These are phyloP conservation scores for Termitomyces sp. DNA, from an alignment of 768 basidiomycete species.

Conservation along the genomic window DNA sequence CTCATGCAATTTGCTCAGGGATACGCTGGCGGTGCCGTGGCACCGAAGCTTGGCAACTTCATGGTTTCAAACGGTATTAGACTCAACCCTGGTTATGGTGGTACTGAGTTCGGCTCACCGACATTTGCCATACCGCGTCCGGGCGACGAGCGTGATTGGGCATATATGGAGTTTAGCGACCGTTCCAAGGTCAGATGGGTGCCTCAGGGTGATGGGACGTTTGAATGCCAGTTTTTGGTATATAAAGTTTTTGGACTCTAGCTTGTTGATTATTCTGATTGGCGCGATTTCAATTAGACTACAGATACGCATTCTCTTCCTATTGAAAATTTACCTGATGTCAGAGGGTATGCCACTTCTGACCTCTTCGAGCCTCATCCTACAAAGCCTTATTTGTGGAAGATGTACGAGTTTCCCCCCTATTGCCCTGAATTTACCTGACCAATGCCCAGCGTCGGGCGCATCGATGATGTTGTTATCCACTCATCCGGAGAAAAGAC, in stretches of 20 bases:
- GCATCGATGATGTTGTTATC: constrained; percentile 33
- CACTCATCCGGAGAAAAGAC: constrained; percentile 32
- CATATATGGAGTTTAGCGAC: constrained; percentile 23
- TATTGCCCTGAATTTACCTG: not conserved
- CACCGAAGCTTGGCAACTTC: constrained; percentile 23
- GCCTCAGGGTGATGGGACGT: constrained; percentile 28
- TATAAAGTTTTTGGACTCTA: not conserved
- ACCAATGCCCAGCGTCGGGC: constrained; percentile 24
- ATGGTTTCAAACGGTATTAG: constrained; percentile 23
- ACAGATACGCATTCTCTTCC: constrained; percentile 19
- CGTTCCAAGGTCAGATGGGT: constrained; percentile 24
- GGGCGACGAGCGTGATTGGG: constrained; percentile 24
- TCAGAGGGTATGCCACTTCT: constrained; percentile 31
- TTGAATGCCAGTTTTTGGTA: constrained; percentile 33
- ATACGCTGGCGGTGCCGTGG: constrained; percentile 25
- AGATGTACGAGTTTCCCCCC: constrained; percentile 18
- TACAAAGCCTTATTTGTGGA: constrained; percentile 28
- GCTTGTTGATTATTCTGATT: not conserved
- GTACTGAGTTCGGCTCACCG: constrained; percentile 25
- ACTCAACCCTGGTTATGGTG: constrained; percentile 18
- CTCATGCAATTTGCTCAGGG: constrained; percentile 10
- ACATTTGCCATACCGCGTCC: constrained; percentile 2
- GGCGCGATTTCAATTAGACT: constrained; percentile 13
- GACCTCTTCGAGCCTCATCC: constrained; percentile 33
- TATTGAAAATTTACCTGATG: constrained; percentile 27